Evolutionary conservation across 345 rosid species (phyloP), one percentile per base, ranked within the genome.

Genomic region (Eutrema heterophyllum): DNA sequence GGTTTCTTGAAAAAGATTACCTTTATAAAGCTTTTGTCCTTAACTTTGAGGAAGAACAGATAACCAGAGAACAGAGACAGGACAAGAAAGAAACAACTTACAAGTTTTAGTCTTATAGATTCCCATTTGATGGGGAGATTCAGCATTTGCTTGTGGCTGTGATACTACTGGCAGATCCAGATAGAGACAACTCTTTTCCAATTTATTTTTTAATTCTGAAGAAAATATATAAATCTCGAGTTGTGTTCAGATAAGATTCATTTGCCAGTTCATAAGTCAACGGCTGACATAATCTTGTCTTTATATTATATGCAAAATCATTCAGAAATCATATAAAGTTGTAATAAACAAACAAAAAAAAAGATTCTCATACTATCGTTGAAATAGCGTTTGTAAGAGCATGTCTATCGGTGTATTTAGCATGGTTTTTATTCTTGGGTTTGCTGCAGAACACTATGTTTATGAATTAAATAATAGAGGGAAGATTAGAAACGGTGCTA

Each of bases 11-110:
- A 60, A 41, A 40, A 52, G 49, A 11, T 26, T 72, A 72, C 63
- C 76, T 52, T 71, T 71, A 50, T n/a, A 41, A 40, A 50, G 75
- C n/a, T 52, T 26, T 64, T 33, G 30, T 72, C 38, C 14, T 44
- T 16, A 26, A 64, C 46, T 33, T 54, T 64, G 51, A 52, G 27
- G 24, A 51, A 64, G 64, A 53, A 33, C 3, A 51, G 5, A 29
- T 21, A 5, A 38, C 0, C 35, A 56, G 49, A 70, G 57, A 65
- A 48, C 9, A 67, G 33, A 66, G 36, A 33, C 5, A 18, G 16
- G 38, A 32, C 24, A 43, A 64, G 43, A 62, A 13, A 61, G 44
- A 51, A 40, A 9, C 16, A 43, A 3, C 0, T 16, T 5, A 3
- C 11, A 30, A 32, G 14, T 33, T 56, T 33, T 56, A 9, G 70